Evolutionary conservation across 305 asterid genomes (phyloP), one percentile per base, ranked within the genome.

Genomic region (Coffea humblotiana): DNA sequence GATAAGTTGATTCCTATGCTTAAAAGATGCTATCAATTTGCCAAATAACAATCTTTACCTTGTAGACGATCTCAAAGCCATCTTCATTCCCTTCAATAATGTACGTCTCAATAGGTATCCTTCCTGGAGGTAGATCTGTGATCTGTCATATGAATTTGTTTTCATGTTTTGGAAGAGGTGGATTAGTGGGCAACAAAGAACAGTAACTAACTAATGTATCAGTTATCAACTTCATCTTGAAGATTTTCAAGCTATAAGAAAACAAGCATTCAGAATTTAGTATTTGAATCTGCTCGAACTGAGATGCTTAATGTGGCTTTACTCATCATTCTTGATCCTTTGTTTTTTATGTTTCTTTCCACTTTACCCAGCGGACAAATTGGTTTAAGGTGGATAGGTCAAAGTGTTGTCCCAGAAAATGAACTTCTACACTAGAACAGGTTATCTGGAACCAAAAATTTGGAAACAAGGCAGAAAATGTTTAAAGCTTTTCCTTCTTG

Each of bases 121-220:
- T 95, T 89, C 99, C 98, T 52, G 95, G 98, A 78, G 98, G 99
- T 82, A 93, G 85, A 88, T 91, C 98, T 75, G 94, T 91, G 75
- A 95, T 95, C 97, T 95, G 93, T 78, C 73, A 82, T 82, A 85
- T 75, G 29, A 76, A 76, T 70, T 58, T 48, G 8, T 2, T 74
- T 21, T 68, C 67, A 49, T 58, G 13, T 27, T 2, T 75, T 13
- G 29, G 65, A 13, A 18, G 19, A 56, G 25, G 69, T 56, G 14
- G 32, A 16, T 74, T 35, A 32, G 69, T 56, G 48, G 14, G 52
- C 13, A 23, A 74, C 27, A 58, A 32, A 13, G 35, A n/a, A 45
- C 15, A 58, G 45, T n/a, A 58, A 35, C 52, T 19, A 74, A 10
- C 14, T 0, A 16, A 32, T 74, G n/a, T 56, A 13, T 32, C 23